phyloP scores from a whole-genome alignment of 179 eudicot genomes.

The Silene vulgaris region DNA sequence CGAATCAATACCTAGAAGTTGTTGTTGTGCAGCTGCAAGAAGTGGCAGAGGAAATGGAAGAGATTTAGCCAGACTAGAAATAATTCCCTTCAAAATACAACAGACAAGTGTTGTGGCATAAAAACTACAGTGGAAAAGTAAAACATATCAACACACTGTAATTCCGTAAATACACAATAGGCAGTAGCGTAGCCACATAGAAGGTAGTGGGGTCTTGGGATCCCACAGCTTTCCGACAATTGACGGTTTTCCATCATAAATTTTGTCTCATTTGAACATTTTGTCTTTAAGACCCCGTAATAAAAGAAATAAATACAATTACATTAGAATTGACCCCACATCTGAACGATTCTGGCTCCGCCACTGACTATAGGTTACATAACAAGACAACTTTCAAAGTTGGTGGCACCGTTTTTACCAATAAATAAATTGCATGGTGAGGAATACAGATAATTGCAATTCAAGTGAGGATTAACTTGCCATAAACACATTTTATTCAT shows the following conservation, averaged over 20 bases:
- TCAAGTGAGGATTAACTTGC: conserved; percentile 6
- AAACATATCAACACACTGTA: neutral
- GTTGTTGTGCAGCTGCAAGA: conserved; percentile 87
- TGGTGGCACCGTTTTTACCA: conserved; percentile 3
- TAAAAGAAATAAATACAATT: too few species aligned
- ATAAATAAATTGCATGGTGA: neutral
- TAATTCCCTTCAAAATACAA: conserved; percentile 51
- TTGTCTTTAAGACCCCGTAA: too few species aligned
- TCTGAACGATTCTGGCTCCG: too few species aligned
- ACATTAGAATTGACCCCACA: too few species aligned
- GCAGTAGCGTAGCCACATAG: too few species aligned
- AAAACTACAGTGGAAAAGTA: conserved; percentile 3
- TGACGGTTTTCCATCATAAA: too few species aligned
- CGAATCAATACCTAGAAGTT: conserved; percentile 65
- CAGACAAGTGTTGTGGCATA: conserved; percentile 14
- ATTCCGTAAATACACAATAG: neutral
- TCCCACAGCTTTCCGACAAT: too few species aligned
- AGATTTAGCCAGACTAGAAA: conserved; percentile 75
- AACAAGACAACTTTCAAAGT: neutral
- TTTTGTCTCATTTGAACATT: too few species aligned
- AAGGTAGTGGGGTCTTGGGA: too few species aligned
- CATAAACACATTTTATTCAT: neutral
- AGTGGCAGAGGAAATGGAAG: conserved; percentile 89
- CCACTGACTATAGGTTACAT: neutral
- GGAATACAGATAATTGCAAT: neutral